A percentile compares a stretch with the other conserved stretches of the same genome.
These are phyloP conservation scores for Cryphonectria naterciae DNA, from an alignment of 2,329 filamentous ascomycete species.

Conservation along the genomic window DNA sequence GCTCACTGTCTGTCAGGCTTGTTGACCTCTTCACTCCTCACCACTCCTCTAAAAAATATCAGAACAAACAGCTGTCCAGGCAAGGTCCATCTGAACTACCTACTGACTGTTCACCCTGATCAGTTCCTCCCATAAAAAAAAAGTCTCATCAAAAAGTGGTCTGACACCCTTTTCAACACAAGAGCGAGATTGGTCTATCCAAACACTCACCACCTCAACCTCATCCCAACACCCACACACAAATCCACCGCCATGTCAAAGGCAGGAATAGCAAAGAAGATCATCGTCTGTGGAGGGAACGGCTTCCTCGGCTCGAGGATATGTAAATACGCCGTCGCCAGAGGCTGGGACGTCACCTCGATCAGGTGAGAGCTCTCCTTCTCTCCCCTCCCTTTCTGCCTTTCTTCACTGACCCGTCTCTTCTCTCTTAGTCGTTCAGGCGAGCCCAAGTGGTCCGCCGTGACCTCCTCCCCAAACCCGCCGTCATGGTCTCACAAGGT, in stretches of 20 bases:
- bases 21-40: too few species aligned
- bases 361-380: slow-evolving; percentile 67
- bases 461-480: slow-evolving; percentile 71
- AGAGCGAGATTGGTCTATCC: not conserved
- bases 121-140: not conserved
- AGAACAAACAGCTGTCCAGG: not conserved
- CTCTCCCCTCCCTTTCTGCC: not conserved
- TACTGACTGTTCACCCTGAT: not conserved
- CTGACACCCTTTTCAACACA: slow-evolving; percentile 23
- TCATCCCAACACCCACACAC: not conserved
- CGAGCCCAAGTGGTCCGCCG: slow-evolving; percentile 79
- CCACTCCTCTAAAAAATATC: not conserved
- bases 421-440: slow-evolving; percentile 74
- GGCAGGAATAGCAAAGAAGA: slow-evolving; percentile 65
- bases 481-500: slow-evolving; percentile 84
- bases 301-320: slow-evolving; percentile 89
- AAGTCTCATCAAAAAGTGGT: not conserved
- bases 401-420: not conserved
- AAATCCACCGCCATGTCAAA: slow-evolving; percentile 48
- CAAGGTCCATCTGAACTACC: not conserved
- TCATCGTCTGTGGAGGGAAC: slow-evolving; percentile 92
- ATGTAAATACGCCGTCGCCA: slow-evolving; percentile 82
- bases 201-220: not conserved
- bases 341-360: slow-evolving; percentile 91
- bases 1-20: not conserved